Evolutionary conservation across 2,329 filamentous ascomycete genomes (phyloP).

Genomic region (Nothophaeocryptopus gaeumannii): DNA sequence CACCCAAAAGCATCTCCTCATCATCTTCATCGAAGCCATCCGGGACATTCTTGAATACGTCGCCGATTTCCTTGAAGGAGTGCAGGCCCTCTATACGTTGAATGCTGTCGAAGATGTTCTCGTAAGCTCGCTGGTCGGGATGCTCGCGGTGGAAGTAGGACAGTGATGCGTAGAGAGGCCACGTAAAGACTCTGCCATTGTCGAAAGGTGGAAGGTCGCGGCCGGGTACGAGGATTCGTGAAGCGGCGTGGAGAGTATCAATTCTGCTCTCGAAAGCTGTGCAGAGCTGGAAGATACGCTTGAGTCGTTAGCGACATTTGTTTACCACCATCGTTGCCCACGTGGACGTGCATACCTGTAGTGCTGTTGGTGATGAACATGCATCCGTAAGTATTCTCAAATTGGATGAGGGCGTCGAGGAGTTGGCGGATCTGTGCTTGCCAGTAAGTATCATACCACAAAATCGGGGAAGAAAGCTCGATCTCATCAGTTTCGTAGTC

Average conservation of each 20-base stretch:
- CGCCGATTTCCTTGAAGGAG: no score
- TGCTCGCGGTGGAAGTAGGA: conserved; percentile 5
- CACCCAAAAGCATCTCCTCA: no score
- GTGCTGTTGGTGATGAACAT: conserved; percentile 3
- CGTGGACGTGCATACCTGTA: conserved; percentile 5
- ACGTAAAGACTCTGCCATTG: background rate
- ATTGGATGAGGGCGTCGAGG: no score
- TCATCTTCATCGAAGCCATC: no score
- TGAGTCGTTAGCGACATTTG: background rate
- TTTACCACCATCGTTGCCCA: background rate
- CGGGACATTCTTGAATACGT: no score
- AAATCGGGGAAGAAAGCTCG: no score
- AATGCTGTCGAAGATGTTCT: conserved; percentile 6
- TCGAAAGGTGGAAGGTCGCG: background rate
- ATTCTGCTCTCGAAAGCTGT: conserved; percentile 5
- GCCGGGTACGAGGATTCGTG: conserved; percentile 1
- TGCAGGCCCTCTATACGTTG: background rate
- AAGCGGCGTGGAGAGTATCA: conserved; percentile 4
- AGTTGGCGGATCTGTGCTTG: no score
- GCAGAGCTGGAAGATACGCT: conserved; percentile 3
- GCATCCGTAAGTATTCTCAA: no score
- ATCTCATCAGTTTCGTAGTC: no score
- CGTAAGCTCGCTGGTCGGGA: background rate
- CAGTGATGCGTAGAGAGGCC: conserved; percentile 1
- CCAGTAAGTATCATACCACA: no score